A percentile compares a stretch with the other conserved stretches of the same genome.
phyloP scores from a whole-genome alignment of 257 asterid genomes.

The Penstemon newberryi region DNA sequence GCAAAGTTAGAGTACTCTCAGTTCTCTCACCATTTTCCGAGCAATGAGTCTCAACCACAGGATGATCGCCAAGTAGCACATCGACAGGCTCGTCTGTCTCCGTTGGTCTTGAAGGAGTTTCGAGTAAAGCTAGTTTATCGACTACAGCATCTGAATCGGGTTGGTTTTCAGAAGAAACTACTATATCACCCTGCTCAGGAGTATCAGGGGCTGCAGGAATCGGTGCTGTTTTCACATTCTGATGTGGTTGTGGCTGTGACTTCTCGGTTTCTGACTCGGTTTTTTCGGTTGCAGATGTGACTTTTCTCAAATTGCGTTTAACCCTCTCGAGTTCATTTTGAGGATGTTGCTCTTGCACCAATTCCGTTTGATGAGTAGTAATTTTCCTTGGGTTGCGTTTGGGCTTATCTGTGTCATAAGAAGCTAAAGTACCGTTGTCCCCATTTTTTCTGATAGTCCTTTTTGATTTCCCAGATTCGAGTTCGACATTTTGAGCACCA shows the following conservation, averaged over 20 bases:
- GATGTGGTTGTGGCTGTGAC: conserved; percentile 32
- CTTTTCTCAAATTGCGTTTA: conserved; percentile 62
- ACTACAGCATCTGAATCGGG: conserved; percentile 26
- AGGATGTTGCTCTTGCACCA: conserved; percentile 62
- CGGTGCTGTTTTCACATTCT: conserved; percentile 34
- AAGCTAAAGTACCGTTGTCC: conserved; percentile 45
- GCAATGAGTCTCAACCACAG: conserved; percentile 42
- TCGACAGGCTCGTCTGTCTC: conserved; percentile 43
- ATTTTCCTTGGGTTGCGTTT: conserved; percentile 56
- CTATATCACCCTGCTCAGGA: conserved; percentile 35
- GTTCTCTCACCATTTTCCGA: conserved; percentile 44
- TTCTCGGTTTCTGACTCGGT: conserved; percentile 55
- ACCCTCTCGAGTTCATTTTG: conserved; percentile 74
- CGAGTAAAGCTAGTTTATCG: conserved; percentile 36
- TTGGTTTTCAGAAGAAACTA: conserved; percentile 35
- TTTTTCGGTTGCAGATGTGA: conserved; percentile 62
- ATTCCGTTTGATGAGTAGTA: conserved; percentile 50
- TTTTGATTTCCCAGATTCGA: conserved; percentile 63
- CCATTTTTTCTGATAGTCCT: conserved; percentile 67
- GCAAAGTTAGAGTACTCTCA: conserved; percentile 33
- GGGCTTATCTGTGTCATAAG: conserved; percentile 59
- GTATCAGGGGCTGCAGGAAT: conserved; percentile 40
- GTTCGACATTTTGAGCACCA: conserved; percentile 35
- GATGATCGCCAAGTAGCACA: conserved; percentile 34
- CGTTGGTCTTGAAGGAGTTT: conserved; percentile 28